Conservation (phyloP, 2,329 filamentous ascomycete species). For the Fusarium sp. region DNA sequence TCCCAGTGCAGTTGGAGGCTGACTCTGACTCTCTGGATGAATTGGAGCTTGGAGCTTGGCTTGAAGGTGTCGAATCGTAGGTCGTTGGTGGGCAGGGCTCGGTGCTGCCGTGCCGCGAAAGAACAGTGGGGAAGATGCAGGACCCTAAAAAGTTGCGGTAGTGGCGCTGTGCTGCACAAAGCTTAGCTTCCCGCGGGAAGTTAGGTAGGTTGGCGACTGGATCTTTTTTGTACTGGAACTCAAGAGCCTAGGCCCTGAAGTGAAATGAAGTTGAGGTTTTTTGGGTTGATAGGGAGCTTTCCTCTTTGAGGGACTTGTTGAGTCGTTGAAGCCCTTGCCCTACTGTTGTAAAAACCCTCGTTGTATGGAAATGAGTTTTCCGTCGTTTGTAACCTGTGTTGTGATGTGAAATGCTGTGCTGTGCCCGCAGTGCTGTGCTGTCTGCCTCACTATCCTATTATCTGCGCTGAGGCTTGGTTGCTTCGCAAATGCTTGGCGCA, state of each 20-base stretch:
- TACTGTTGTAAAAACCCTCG: slow-evolving; percentile 14
- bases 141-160: slow-evolving; percentile 40
- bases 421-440: slow-evolving; percentile 17
- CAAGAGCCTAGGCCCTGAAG: slow-evolving; percentile 20
- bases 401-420: slow-evolving; percentile 5
- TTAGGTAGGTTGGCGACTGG: background rate
- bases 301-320: slow-evolving; percentile 36
- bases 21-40: slow-evolving; percentile 17
- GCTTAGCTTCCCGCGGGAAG: slow-evolving; percentile 33
- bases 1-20: slow-evolving; percentile 35
- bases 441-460: slow-evolving; percentile 32
- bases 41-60: slow-evolving; percentile 16
- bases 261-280: slow-evolving; percentile 34
- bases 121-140: slow-evolving; percentile 38
- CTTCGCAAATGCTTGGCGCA: slow-evolving; percentile 40
- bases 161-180: slow-evolving; percentile 29
- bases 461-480: slow-evolving; percentile 32
- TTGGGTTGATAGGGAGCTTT: slow-evolving; percentile 34
- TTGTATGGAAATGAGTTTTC: slow-evolving; percentile 24
- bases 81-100: slow-evolving; percentile 20
- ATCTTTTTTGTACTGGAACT: slow-evolving; percentile 11
- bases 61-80: slow-evolving; percentile 15
- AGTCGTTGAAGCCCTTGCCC: slow-evolving; percentile 40
- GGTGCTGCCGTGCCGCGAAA: slow-evolving; percentile 39
- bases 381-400: slow-evolving; percentile 12